Evolutionary conservation across 2,329 filamentous ascomycete genomes (phyloP), one percentile per base, ranked within the genome.

Genomic region (Arthrobotrys pseudoclavata): DNA sequence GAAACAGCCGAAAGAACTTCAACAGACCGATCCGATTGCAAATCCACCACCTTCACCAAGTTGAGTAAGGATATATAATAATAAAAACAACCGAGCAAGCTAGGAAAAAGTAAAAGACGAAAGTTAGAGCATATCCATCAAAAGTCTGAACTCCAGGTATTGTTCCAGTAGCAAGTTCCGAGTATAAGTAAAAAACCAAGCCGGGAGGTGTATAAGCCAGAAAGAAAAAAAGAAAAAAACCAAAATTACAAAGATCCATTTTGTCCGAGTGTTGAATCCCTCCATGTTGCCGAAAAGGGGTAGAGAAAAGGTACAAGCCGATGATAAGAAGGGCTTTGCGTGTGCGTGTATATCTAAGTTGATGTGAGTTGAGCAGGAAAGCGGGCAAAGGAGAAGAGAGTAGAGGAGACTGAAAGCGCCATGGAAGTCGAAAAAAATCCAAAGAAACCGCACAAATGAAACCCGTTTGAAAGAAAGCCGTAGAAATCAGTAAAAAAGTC

Each of bases 301-400:
- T 37, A 50, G 42, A 6, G 62, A 18, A 29, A 9, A 7, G 42
- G 37, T 40, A 60, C 47, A 24, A 48, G n/a, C 60, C 60, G 24
- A 50, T 48, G 60, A 37, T 63, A 22, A 63, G 57, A 48, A 10
- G 34, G 24, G 45, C 34, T 15, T 57, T 61, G 69, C 66, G 50
- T 69, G 57, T 64, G 63, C 64, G 55, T 64, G 15, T 76, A 64
- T 57, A 69, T 76, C 47, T 66, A 66, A 26, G 34, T 57, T 18
- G 20, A 1, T 26, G 22, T 50, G 26, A 13, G 13, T 24, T 13
- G 22, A 24, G 37, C 40, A 42, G 48, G 29, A 6, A 37, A 20
- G n/a, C 22, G 6, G 50, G 45, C 47, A 29, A 45, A 53, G 18
- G 53, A 37, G 40, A 62, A 62, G 12, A 22, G 52, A 61, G 15